These are phyloP conservation scores for Podaxis sp. DNA, from an alignment of 768 basidiomycete species.

Conservation along the genomic window DNA sequence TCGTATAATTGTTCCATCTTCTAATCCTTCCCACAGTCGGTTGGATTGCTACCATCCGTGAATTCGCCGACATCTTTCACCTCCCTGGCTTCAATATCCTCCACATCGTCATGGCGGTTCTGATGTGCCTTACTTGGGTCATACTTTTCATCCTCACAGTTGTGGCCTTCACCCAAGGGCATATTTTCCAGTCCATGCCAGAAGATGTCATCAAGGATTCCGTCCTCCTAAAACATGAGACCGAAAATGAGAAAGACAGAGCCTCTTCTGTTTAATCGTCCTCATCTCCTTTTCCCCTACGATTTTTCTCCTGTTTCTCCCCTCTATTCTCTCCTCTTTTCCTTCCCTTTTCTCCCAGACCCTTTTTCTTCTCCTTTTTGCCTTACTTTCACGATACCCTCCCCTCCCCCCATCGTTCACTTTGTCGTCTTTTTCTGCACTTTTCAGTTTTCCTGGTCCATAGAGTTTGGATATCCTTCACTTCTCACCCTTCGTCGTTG, in stretches of 20 bases:
- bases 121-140: conserved; percentile 36
- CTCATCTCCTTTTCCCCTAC: not conserved
- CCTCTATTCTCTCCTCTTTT: not conserved
- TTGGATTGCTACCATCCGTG: conserved; percentile 38
- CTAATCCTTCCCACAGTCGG: conserved; percentile 25
- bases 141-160: conserved; percentile 37
- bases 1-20: not conserved
- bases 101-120: conserved; percentile 35
- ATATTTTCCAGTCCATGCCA: conserved; percentile 36
- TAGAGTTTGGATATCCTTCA: not conserved
- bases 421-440: not conserved
- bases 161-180: conserved; percentile 36
- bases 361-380: not conserved
- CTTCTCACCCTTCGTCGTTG: not conserved
- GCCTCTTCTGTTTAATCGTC: not conserved
- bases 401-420: not conserved
- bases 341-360: not conserved
- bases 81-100: conserved; percentile 33
- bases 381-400: not conserved
- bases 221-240: not conserved
- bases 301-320: not conserved
- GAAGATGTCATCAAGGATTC: conserved; percentile 39
- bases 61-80: conserved; percentile 37
- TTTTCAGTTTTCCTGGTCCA: not conserved
- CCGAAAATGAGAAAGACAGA: not conserved